Evolutionary conservation across 2,329 filamentous ascomycete species (phyloP), one percentile per base, ranked within the genome.

Genomic region (Thielaviopsis punctulata): DNA sequence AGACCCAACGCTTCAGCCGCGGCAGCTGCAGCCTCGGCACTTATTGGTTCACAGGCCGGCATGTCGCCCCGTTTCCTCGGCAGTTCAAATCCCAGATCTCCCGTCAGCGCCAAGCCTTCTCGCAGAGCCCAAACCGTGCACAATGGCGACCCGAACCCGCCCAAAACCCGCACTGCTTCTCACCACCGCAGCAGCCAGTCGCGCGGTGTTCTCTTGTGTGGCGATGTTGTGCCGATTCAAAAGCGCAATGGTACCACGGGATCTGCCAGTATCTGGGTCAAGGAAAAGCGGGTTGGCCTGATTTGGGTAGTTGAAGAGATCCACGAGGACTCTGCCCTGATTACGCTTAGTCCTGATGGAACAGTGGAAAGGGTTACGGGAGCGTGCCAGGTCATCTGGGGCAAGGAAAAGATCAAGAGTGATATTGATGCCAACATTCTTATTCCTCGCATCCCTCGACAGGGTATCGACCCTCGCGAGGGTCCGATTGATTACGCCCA

Each of bases 261-360:
- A 2, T 89, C 92, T 54, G 92, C 92, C 36, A 96, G 89, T 66
- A 70, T 98, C 39, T 98, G 92, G 92, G 92, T 98, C 3, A 98
- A 98, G 69, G 92, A 98, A 66, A 98, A 98, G 66, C 79, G 83
- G 48, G 81, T 87, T 50, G 89, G 90, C 9, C 68, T 98, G 55
- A 96, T 98, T 55, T 98, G 92, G 92, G 92, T 98, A 8, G 69
- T 98, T 2, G 92, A 98, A 64, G 92, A 98, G 66, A 96, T 98
- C 56, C 86, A 90, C 52, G 92, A 98, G 66, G 89, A 98, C 63
- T 82, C 92, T 39, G 88, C 86, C 3, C 77, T 79, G 56, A 67
- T 98, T 44, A 75, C 72, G 10, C 73, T 94, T 19, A 85, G 93
- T 62, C 82, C 88, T 53, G 80, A 86, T 24, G 88, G 87, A 43